Percentiles rank a stretch among this genome's conserved stretches.
phyloP scores from a whole-genome alignment of 169 alveolate genomes.

The Eimeria tenella region DNA sequence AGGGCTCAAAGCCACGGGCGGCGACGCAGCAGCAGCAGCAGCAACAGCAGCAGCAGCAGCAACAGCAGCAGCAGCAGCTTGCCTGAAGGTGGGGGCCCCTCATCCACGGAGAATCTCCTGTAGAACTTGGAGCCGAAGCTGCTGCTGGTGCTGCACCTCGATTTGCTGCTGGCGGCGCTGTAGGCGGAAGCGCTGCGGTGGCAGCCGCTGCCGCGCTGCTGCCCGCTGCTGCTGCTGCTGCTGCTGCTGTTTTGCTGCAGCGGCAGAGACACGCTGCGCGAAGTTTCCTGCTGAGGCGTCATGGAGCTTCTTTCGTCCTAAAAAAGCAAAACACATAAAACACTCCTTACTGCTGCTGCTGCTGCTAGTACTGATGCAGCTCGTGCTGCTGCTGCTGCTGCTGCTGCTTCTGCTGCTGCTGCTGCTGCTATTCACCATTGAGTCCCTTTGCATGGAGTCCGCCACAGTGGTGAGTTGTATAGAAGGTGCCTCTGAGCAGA shows the following conservation, averaged over 20 bases:
- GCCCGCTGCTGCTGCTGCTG: conserved; percentile 28
- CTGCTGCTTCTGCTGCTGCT: background rate
- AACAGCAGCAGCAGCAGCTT: background rate
- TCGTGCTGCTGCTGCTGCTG: conserved; percentile 11
- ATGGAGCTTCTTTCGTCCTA: background rate
- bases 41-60: background rate
- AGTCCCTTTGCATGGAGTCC: background rate
- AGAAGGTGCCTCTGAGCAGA: background rate
- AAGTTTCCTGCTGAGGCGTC: background rate
- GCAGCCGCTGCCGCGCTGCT: background rate
- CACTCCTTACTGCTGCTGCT: background rate
- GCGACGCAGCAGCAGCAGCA: no score
- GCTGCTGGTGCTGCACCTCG: background rate
- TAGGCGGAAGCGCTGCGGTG: conserved; percentile 13
- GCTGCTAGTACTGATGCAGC: conserved; percentile 9
- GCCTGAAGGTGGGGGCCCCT: background rate
- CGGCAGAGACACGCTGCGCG: background rate
- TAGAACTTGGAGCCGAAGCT: background rate
- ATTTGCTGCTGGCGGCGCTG: background rate
- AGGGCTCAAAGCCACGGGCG: no score
- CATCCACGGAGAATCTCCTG: background rate
- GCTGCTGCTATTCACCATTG: background rate
- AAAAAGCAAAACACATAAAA: background rate
- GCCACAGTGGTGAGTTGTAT: background rate
- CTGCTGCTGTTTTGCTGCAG: background rate